These are phyloP conservation scores for Angomonas desouzai DNA, from an alignment of 208 protist genomes.

Conservation along the genomic window DNA sequence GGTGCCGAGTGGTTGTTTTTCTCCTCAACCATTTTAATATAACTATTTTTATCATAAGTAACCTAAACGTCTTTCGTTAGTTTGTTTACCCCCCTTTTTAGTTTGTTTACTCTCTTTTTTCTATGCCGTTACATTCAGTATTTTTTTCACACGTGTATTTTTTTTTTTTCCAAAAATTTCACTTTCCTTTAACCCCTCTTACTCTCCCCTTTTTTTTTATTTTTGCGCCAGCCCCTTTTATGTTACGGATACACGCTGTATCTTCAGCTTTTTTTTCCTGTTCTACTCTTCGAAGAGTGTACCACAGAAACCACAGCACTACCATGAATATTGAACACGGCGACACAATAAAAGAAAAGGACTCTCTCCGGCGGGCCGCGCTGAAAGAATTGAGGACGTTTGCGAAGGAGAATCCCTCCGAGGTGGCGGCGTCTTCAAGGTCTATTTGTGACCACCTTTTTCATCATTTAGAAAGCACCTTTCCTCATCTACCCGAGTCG, in stretches of 20 bases:
- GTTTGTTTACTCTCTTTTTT: too few relatives aligned
- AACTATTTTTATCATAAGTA: too few relatives aligned
- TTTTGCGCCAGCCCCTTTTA: background rate
- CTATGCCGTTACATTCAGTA: too few relatives aligned
- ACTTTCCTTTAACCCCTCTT: too few relatives aligned
- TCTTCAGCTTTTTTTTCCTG: background rate
- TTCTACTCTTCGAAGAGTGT: background rate
- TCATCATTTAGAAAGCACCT: slow-evolving; percentile 16
- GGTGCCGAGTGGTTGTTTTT: too few relatives aligned
- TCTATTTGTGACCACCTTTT: slow-evolving; percentile 38
- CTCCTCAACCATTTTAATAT: too few relatives aligned
- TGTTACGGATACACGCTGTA: background rate
- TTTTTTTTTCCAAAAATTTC: background rate
- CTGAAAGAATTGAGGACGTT: slow-evolving; percentile 32
- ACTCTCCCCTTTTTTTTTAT: background rate
- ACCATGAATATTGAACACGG: background rate
- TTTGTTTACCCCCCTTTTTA: too few relatives aligned
- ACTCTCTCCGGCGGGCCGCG: slow-evolving; percentile 27
- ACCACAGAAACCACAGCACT: background rate
- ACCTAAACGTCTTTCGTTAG: too few relatives aligned
- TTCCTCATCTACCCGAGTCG: background rate
- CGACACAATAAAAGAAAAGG: background rate
- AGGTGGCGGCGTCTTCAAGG: slow-evolving; percentile 26
- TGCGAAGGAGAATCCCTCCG: slow-evolving; percentile 30
- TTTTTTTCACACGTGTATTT: background rate